Evolutionary conservation across 129 eudicot species (phyloP).

Genomic region (Gnaphalium uliginosum): DNA sequence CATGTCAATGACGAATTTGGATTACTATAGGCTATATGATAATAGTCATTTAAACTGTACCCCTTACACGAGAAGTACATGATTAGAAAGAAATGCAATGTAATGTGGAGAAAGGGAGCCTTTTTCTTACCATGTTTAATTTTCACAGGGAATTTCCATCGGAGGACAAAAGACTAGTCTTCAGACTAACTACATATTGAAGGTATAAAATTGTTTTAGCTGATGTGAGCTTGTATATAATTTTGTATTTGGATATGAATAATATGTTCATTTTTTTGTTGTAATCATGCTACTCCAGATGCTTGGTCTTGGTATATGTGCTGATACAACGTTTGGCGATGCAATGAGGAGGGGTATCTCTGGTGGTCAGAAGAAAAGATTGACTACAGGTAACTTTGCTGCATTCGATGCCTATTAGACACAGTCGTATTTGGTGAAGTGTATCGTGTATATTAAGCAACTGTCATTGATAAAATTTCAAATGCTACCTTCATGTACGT

Average conservation of each 20-base stretch:
- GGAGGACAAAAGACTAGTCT: slow-evolving; percentile 58
- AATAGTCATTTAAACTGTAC: no score
- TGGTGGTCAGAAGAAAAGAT: slow-evolving; percentile 84
- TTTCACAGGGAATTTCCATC: slow-evolving; percentile 44
- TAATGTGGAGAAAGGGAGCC: no score
- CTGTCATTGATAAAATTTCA: neutral
- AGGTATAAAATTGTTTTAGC: slow-evolving; percentile 36
- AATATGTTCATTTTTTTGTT: neutral
- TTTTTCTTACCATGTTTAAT: neutral
- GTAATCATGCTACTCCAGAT: slow-evolving; percentile 35
- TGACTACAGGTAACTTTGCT: slow-evolving; percentile 60
- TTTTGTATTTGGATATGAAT: neutral
- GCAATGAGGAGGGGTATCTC: slow-evolving; percentile 84
- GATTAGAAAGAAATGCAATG: no score
- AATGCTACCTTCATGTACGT: neutral
- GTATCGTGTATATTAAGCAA: neutral
- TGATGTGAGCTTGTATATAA: neutral
- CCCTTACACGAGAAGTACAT: no score
- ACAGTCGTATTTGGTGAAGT: no score
- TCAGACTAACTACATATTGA: slow-evolving; percentile 59
- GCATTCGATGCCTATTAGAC: no score
- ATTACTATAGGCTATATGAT: no score
- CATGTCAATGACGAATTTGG: no score
- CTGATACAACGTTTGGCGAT: slow-evolving; percentile 71
- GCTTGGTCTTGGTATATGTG: slow-evolving; percentile 80